A percentile compares a stretch with the other conserved stretches of the same genome.
Conservation (phyloP, 441 rosid genomes). For the Brassica hybrid region DNA sequence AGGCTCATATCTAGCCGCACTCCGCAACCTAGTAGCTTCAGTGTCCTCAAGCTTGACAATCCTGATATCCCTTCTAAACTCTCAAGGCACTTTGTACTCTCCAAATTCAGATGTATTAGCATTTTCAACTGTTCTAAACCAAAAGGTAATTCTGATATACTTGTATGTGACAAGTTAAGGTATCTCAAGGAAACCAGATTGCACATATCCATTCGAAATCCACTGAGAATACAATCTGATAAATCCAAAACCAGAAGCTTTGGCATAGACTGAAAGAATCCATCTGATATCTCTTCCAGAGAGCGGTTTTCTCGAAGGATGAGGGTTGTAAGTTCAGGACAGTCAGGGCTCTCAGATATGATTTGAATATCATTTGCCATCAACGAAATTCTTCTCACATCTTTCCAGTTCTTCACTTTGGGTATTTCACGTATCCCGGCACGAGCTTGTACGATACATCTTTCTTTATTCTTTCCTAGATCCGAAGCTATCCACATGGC, state of each 20-base stretch:
- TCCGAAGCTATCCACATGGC: not conserved
- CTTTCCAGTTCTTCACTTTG: not conserved
- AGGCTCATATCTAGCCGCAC: not conserved
- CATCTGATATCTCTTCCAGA: too few relatives aligned
- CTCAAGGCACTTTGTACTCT: not conserved
- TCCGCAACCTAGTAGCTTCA: not conserved
- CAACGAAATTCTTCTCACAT: conserved; percentile 27
- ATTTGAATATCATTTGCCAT: conserved; percentile 8
- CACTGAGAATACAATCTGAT: not conserved
- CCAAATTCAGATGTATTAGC: not conserved
- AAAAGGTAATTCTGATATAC: too few relatives aligned
- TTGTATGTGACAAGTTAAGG: not conserved
- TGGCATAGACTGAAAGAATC: not conserved
- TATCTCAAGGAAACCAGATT: not conserved
- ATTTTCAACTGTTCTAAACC: too few relatives aligned
- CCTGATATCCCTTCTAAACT: not conserved
- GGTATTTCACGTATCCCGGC: not conserved
- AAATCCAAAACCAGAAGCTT: not conserved
- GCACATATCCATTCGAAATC: too few relatives aligned
- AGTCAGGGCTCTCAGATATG: conserved; percentile 11
- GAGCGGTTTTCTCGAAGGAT: not conserved
- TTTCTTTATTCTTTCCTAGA: not conserved
- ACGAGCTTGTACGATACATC: not conserved
- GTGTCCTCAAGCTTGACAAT: not conserved
- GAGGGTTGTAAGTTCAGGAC: conserved; percentile 29